Evolutionary conservation across 805 yeast species (phyloP).

Genomic region (Wickerhamomyces tratensis): DNA sequence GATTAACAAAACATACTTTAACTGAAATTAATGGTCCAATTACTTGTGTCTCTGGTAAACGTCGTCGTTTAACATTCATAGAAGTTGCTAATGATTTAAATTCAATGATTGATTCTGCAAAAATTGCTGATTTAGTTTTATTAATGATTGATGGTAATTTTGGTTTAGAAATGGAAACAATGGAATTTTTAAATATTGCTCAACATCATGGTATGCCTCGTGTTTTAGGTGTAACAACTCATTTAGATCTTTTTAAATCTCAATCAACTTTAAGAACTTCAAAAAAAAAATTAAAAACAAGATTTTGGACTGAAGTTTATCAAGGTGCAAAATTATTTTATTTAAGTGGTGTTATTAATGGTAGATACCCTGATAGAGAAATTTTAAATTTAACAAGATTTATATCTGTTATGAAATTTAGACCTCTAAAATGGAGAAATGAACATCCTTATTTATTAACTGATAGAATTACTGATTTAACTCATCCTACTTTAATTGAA

Average conservation of each 20-base stretch:
- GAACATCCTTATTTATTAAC: constrained; percentile 93
- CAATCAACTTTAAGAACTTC: constrained; percentile 85
- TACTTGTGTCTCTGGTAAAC: constrained; percentile 92
- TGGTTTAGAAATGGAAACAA: constrained; percentile 99
- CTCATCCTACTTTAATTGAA: constrained; percentile 81
- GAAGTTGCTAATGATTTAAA: constrained; percentile 91
- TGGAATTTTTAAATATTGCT: constrained; percentile 94
- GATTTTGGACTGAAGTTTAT: constrained; percentile 99
- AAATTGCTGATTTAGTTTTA: constrained; percentile 86
- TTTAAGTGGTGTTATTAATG: constrained; percentile 90
- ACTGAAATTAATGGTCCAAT: constrained; percentile 91
- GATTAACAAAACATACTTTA: constrained; percentile 80
- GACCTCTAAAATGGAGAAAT: constrained; percentile 99
- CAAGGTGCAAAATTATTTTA: constrained; percentile 96
- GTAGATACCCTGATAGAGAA: constrained; percentile 96
- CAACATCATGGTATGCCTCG: constrained; percentile 99
- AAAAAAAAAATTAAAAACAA: constrained; percentile 81
- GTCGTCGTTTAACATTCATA: constrained; percentile 83
- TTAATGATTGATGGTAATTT: constrained; percentile 92
- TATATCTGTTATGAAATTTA: constrained; percentile 93
- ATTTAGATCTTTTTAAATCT: constrained; percentile 85
- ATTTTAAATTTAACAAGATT: constrained; percentile 85
- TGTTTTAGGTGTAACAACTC: constrained; percentile 91
- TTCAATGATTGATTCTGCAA: constrained; percentile 94
- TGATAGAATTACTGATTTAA: constrained; percentile 87